Evolutionary conservation across 2,329 filamentous ascomycete genomes (phyloP), one percentile per base, ranked within the genome.

Genomic region (Cercospora janseana): DNA sequence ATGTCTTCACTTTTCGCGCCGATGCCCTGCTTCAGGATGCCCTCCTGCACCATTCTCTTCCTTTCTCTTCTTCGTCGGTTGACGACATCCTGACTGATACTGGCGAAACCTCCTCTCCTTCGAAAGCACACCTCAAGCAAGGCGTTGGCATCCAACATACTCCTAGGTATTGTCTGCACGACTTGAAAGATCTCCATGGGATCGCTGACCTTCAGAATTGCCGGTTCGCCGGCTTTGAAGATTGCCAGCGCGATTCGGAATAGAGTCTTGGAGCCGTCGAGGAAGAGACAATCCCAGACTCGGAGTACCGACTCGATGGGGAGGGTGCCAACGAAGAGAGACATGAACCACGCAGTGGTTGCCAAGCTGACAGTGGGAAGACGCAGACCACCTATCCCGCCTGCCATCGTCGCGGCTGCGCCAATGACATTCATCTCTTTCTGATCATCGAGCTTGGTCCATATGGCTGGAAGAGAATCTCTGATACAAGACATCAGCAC

Each of bases 291-390:
- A 62, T 97, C 92, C 92, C 92, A 97, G 1, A 96, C 88, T 6
- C 92, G 86, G 13, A 96, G 79, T 0, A 91, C 92, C 13, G 86
- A 89, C 71, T 97, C 92, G 55, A 95, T 90, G 2, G 92, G 92
- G 13, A 97, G 74, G 0, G 88, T 95, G 46, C 91, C 90, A 54
- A 96, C 93, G 69, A 93, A 96, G 62, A 93, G 87, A 41, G 88
- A 94, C 92, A 97, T 96, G 69, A 97, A 94, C 92, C 92, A 97
- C 3, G 91, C 88, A 7, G 91, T 95, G 69, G 93, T 89, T 60
- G 90, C 94, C 4, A 97, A 79, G 0, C 88, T 93, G 58, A 97
- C 92, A 9, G 92, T 91, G 0, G 92, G 92, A 8, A 96, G 78
- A 4, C 86, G 79, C 6, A 66, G 69, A 56, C 51, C 72, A 63